Evolutionary conservation across 1,284 basidiomycete species (phyloP).

Genomic region (Termitomyces sp.): DNA sequence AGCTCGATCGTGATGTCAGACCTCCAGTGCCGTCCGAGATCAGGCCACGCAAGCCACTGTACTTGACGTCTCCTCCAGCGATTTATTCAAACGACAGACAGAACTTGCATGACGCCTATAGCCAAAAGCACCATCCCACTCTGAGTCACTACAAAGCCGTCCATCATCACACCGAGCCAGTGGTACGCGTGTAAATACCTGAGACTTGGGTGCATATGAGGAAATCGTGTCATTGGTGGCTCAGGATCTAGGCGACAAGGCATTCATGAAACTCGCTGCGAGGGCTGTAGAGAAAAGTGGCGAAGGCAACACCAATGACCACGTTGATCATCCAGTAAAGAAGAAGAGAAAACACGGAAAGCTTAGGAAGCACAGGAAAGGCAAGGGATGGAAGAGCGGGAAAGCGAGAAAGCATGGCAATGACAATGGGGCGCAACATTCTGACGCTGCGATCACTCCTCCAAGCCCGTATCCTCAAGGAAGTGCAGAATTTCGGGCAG

Average conservation of each 20-base stretch:
- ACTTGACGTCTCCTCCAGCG: neutral
- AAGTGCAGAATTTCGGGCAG: neutral
- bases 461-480: neutral
- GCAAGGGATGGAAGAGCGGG: neutral
- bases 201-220: neutral
- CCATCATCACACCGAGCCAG: neutral
- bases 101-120: neutral
- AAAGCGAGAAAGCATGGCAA: neutral
- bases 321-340: rapidly evolving
- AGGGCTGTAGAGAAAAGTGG: neutral
- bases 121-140: neutral
- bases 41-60: neutral
- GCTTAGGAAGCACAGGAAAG: neutral
- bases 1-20: neutral
- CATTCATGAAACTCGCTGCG: neutral
- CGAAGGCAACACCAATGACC: neutral
- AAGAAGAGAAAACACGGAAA: neutral
- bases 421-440: neutral
- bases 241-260: neutral
- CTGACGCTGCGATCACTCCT: neutral
- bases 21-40: neutral
- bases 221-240: neutral
- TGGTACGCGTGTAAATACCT: neutral
- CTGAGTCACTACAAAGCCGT: neutral
- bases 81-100: neutral